Conservation (phyloP, 129 eudicot species). For the Flaveria linearis region DNA sequence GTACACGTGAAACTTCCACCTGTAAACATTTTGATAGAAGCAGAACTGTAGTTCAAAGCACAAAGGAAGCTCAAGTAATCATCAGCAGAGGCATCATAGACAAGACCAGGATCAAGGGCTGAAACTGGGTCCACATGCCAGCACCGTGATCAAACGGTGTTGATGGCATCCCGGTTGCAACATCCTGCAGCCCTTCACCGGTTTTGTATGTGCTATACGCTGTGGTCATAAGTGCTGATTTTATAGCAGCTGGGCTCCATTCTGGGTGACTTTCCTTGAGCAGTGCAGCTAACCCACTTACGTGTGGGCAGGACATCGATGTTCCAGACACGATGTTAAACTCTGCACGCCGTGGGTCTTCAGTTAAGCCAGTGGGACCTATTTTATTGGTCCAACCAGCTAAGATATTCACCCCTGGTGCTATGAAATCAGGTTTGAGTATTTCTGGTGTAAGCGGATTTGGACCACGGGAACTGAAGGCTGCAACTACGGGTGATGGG, state of each 20-base stretch:
- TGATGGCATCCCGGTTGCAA: constrained; percentile 65
- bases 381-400: constrained; percentile 75
- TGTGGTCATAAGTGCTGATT: constrained; percentile 87
- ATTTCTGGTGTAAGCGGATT: constrained; percentile 73
- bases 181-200: constrained; percentile 53
- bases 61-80: constrained; percentile 40
- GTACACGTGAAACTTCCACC: constrained; percentile 40
- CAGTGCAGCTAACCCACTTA: constrained; percentile 77
- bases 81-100: constrained; percentile 31
- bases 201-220: constrained; percentile 63
- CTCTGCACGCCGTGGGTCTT: constrained; percentile 53
- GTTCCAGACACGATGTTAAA: constrained; percentile 83
- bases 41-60: constrained; percentile 47
- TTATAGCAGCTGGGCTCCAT: constrained; percentile 87
- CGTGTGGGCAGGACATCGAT: constrained; percentile 91
- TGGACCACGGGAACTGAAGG: constrained; percentile 89
- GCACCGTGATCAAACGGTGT: constrained; percentile 37
- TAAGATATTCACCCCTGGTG: constrained; percentile 85
- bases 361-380: constrained; percentile 66
- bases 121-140: constrained; percentile 46
- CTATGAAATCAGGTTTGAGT: constrained; percentile 80
- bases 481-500: constrained; percentile 86
- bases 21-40: constrained; percentile 23
- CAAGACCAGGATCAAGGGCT: constrained; percentile 40
- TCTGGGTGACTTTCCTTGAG: constrained; percentile 67